Percentiles rank a stretch among this genome's conserved stretches.
Conservation (phyloP, 495 filamentous ascomycete genomes). For the Aspergillus sclerotioniger region DNA sequence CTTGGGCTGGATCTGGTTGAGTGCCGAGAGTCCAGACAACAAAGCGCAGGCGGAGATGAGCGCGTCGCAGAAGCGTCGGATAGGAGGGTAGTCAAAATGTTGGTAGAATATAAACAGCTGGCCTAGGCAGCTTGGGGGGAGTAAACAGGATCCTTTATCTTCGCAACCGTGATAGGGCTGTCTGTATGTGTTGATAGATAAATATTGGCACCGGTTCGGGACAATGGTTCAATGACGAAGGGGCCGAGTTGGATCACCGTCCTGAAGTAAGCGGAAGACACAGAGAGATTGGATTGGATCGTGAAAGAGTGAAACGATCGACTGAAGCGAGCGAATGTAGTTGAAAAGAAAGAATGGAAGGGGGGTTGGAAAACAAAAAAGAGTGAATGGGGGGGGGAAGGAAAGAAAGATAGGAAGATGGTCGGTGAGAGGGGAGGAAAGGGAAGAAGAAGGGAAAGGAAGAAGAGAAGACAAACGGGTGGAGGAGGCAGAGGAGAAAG, state of each 20-base stretch:
- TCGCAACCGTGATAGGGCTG: slow-evolving; percentile 15
- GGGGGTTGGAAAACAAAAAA: slow-evolving; percentile 22
- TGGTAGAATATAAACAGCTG: slow-evolving; percentile 35
- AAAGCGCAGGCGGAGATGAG: slow-evolving; percentile 35
- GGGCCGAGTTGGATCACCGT: slow-evolving; percentile 17
- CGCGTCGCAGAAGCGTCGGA: slow-evolving; percentile 47
- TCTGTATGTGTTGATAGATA: slow-evolving; percentile 17
- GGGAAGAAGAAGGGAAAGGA: slow-evolving; percentile 22
- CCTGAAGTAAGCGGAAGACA: slow-evolving; percentile 29
- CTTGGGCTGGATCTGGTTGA: slow-evolving; percentile 24
- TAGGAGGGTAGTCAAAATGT: slow-evolving; percentile 21
- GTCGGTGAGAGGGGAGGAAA: slow-evolving; percentile 29
- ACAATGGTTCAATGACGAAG: no score
- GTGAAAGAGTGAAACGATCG: slow-evolving; percentile 48
- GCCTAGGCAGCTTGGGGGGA: slow-evolving; percentile 40
- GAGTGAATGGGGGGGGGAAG: slow-evolving; percentile 36
- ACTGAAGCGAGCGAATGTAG: slow-evolving; percentile 29
- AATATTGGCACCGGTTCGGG: no score
- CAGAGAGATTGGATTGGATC: slow-evolving; percentile 25
- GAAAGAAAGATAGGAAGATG: slow-evolving; percentile 34
- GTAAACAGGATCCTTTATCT: slow-evolving; percentile 18
- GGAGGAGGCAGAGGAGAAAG: slow-evolving; percentile 11
- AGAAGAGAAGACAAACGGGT: slow-evolving; percentile 19
- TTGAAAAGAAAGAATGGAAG: slow-evolving; percentile 22
- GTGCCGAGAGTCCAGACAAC: slow-evolving; percentile 26